Conservation (phyloP, 2,329 filamentous ascomycete genomes). For the Fusarium nodosum region DNA sequence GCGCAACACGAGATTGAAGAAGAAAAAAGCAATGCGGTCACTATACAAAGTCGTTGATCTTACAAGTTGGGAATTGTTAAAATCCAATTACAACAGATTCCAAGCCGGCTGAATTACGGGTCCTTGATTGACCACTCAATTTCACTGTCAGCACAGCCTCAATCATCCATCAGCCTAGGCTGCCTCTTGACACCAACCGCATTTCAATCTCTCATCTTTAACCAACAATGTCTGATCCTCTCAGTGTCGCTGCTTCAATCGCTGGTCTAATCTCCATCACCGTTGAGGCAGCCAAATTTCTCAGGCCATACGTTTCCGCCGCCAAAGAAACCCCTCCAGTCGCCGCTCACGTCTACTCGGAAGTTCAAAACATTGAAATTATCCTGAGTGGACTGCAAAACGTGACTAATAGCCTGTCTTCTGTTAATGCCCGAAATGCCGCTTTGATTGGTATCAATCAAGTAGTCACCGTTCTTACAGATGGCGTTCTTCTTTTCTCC, state of each 20-base stretch:
- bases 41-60: background rate
- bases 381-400: constrained; percentile 15
- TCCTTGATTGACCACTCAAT: background rate
- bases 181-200: background rate
- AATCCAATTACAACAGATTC: background rate
- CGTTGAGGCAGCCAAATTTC: background rate
- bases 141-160: background rate
- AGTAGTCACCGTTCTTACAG: constrained; percentile 10
- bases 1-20: too few species aligned
- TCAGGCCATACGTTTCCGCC: constrained; percentile 21
- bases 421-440: rapidly evolving
- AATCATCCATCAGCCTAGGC: background rate
- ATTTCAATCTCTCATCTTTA: background rate
- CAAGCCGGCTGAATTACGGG: background rate
- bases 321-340: constrained; percentile 30
- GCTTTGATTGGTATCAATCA: constrained; percentile 1
- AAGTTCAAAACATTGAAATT: constrained; percentile 20
- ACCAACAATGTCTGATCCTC: background rate
- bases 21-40: too few species aligned
- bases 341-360: constrained; percentile 17
- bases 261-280: constrained; percentile 5
- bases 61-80: background rate
- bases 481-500: constrained; percentile 27
- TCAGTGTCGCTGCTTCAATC: constrained; percentile 30
- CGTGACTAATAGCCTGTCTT: background rate